These are phyloP conservation scores for Leucaena leucocephala DNA, from an alignment of 306 rosid genomes.

Conservation along the genomic window DNA sequence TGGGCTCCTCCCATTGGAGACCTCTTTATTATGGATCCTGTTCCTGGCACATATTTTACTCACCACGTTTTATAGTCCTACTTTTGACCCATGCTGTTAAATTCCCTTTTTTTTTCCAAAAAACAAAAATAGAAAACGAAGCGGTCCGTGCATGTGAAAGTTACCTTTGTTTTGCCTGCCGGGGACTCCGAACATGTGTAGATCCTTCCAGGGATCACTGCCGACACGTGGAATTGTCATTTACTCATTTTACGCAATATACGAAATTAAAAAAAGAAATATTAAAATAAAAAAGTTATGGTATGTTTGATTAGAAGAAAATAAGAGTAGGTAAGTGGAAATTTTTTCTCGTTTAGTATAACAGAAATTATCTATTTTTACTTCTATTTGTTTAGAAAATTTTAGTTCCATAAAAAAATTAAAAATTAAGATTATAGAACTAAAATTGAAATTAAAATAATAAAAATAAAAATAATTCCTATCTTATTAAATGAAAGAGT, in stretches of 20 bases:
- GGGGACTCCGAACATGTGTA: background rate
- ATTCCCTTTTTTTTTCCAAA: too few species aligned
- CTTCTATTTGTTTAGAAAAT: too few species aligned
- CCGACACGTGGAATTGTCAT: background rate
- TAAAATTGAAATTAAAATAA: too few species aligned
- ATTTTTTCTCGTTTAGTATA: too few species aligned
- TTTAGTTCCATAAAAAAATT: too few species aligned
- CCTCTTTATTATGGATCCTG: background rate
- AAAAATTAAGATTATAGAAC: too few species aligned
- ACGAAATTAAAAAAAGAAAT: background rate
- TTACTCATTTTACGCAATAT: background rate
- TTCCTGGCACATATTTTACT: background rate
- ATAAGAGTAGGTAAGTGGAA: too few species aligned
- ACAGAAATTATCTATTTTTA: too few species aligned
- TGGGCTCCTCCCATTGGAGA: background rate
- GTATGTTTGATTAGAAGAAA: background rate
- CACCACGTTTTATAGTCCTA: background rate
- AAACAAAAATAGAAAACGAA: background rate
- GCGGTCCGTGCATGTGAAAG: slow-evolving; percentile 1
- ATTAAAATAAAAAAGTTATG: background rate
- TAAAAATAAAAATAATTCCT: too few species aligned
- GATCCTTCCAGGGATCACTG: background rate
- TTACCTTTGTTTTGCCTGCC: background rate
- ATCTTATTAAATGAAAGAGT: too few species aligned
- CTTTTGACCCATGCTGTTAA: background rate